Conservation (phyloP, 306 rosid species). For the Lathyrus sativus region DNA sequence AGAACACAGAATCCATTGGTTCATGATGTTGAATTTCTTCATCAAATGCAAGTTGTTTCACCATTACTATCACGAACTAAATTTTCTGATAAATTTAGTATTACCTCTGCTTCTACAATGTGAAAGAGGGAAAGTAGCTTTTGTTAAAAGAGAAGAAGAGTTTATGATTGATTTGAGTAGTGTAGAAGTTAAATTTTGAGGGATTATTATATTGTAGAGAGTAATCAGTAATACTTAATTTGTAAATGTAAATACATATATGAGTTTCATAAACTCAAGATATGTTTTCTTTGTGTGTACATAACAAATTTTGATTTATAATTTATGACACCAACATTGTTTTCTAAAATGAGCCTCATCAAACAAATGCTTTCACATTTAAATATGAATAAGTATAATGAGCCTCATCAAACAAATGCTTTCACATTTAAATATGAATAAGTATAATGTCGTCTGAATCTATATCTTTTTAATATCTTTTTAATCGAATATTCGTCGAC, state of each 20-base stretch:
- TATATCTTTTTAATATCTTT: too few relatives aligned
- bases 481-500: too few relatives aligned
- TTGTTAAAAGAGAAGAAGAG: background rate
- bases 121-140: conserved; percentile 27
- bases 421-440: too few relatives aligned
- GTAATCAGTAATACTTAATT: conserved; percentile 27
- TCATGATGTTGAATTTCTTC: conserved; percentile 73
- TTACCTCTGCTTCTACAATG: conserved; percentile 52
- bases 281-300: conserved; percentile 3
- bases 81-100: conserved; percentile 53
- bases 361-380: too few relatives aligned
- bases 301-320: conserved; percentile 26
- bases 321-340: background rate
- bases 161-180: conserved; percentile 24
- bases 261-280: conserved; percentile 27
- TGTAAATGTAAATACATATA: conserved; percentile 41
- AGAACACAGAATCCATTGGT: conserved; percentile 78
- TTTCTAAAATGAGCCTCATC: too few relatives aligned
- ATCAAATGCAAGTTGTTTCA: conserved; percentile 66
- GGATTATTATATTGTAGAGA: conserved; percentile 24
- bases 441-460: too few relatives aligned
- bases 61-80: conserved; percentile 58
- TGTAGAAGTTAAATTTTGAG: conserved; percentile 21
- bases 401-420: too few relatives aligned
- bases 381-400: too few relatives aligned